Evolutionary conservation across 2,329 filamentous ascomycete species (phyloP), one percentile per base, ranked within the genome.

Genomic region (Fusarium denticulatum): DNA sequence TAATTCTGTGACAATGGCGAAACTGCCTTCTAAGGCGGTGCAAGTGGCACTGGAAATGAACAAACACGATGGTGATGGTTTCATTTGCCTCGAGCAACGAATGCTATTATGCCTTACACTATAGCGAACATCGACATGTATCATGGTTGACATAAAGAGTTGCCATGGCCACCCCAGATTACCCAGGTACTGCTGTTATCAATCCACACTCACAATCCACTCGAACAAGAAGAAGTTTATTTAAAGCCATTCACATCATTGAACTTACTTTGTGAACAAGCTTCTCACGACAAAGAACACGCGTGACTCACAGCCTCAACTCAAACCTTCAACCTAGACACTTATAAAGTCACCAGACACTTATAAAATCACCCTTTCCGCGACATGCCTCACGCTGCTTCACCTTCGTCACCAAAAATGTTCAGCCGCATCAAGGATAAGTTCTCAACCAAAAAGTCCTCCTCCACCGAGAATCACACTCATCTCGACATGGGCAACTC

Each of bases 341-440:
- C 42, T 32, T 52, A 53, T 58, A 53, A 69, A 49, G 22, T 10
- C 36, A 37, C 26, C 39, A 30, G 30, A 30, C 30, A 30, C 30
- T 30, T 37, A 37, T 37, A 18, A 69, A 50, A n/a, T 11, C 36
- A n/a, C 9, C 36, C 28, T 36, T 42, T 11, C 42, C 18, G 32
- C 20, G n/a, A 39, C 46, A 71, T 71, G 68, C 67, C 67, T 16
- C 68, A 67, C 36, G 47, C 56, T 62, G 42, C 61, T 60, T 43
- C 64, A 50, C 30, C 61, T 43, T 40, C 73, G 37, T 50, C 72
- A 52, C 40, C 65, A 49, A 75, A 30, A 49, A 76, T 80, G 64
- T 63, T 73, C 43, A 71, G 22, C 43, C 70, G 71, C 24, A 58
- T 84, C 62, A 83, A 78, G 71, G 78, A 79, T 66, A 84, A 81